Conservation (phyloP, 2,329 filamentous ascomycete species). For the Talaromyces marneffei region DNA sequence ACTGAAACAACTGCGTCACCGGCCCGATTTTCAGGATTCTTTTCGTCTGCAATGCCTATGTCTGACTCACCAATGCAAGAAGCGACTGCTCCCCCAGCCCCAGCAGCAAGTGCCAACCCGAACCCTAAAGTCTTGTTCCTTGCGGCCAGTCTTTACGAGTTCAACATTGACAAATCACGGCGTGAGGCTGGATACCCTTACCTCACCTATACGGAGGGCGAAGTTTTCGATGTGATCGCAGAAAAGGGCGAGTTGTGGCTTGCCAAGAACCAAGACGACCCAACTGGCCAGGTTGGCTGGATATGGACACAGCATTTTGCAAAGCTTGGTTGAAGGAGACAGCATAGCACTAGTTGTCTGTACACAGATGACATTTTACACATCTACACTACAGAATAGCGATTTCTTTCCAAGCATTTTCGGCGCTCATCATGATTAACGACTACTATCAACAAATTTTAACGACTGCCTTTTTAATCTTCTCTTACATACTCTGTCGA, state of each 20-base stretch:
- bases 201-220: conserved; percentile 87
- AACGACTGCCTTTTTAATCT: neutral
- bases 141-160: conserved; percentile 90
- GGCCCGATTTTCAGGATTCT: conserved; percentile 67
- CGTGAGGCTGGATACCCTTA: conserved; percentile 94
- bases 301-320: conserved; percentile 99
- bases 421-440: conserved; percentile 8
- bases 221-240: conserved; percentile 89
- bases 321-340: conserved; percentile 36
- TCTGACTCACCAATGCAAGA: conserved; percentile 53
- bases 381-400: conserved; percentile 10
- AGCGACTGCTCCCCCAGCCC: conserved; percentile 35
- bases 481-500: neutral
- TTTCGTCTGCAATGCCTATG: conserved; percentile 81
- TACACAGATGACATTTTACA: neutral
- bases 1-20: conserved; percentile 30
- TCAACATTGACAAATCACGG: conserved; percentile 89
- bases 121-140: conserved; percentile 72
- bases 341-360: neutral
- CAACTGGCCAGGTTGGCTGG: conserved; percentile 75
- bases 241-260: conserved; percentile 98
- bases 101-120: conserved; percentile 33
- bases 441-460: neutral
- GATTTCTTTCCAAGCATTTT: conserved; percentile 11
- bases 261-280: conserved; percentile 93